These are phyloP conservation scores for Chamaecrista fasciculata DNA, from an alignment of 306 rosid species.

Conservation along the genomic window DNA sequence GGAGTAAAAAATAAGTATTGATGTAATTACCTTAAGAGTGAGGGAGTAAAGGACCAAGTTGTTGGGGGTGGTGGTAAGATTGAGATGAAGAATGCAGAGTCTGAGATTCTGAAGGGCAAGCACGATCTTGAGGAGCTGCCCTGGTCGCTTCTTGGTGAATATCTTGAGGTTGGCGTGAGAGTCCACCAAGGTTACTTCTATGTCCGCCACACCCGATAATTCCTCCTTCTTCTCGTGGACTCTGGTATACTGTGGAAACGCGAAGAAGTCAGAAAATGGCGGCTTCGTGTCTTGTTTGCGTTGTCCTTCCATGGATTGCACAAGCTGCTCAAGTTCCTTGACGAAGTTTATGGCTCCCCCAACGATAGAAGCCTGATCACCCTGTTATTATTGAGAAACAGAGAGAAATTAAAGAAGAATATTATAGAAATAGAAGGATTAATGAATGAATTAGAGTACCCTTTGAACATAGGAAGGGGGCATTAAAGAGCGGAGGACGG, in stretches of 20 bases:
- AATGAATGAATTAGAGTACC: no score
- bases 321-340: constrained; percentile 75
- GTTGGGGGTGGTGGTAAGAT: constrained; percentile 50
- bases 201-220: constrained; percentile 60
- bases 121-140: constrained; percentile 65
- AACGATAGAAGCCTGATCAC: constrained; percentile 93
- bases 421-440: no score
- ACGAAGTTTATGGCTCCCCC: constrained; percentile 95
- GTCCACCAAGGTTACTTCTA: constrained; percentile 88
- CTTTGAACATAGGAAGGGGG: constrained; percentile 88
- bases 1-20: no score
- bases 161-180: constrained; percentile 83
- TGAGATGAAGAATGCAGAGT: constrained; percentile 76
- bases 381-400: no score
- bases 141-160: constrained; percentile 48
- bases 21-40: constrained; percentile 91
- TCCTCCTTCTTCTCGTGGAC: constrained; percentile 40
- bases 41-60: constrained; percentile 75
- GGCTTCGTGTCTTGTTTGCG: neutral
- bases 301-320: constrained; percentile 61
- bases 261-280: constrained; percentile 69
- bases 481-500: constrained; percentile 78
- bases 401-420: no score
- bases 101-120: constrained; percentile 60
- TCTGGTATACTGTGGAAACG: constrained; percentile 72